Base-by-base conservation (phyloP, 2,329 filamentous ascomycete genomes). In the Aspergillus luchuensis region DNA sequence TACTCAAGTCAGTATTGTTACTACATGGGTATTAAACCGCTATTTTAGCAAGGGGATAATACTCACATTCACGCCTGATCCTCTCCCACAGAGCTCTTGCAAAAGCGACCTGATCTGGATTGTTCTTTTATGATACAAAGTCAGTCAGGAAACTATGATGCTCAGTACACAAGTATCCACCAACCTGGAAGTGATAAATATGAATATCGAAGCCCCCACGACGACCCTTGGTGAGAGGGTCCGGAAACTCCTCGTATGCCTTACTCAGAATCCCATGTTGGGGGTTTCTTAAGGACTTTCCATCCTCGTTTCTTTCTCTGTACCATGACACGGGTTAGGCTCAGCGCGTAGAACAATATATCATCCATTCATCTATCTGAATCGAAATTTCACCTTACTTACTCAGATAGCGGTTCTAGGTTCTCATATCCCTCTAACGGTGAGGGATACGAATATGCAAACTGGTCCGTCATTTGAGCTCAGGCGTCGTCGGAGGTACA, bases 171-270 rank as follows among this genome's bases (percentile, higher is more conserved):
- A 21, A 30, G 8, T 11, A 13, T 36, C 1, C 8, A 36, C 54
- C 13, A 30, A 80, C 78, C 66, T 88, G 85, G 64, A 88, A 85
- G 75, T 92, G 91, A 78, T 97, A 97, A 68, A 97, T 88, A 75
- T 97, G 92, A 15, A 96, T 78, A 72, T 97, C 92, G 66, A 97
- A 97, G 10, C 88, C 92, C 39, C 90, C 91, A 5, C 86, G 82
- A 2, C 71, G 74, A 2, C 84, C 87, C 60, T 89, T 90, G 48
- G 86, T 81, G 33, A 96, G 79, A 0, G 91, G 90, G 2, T 84
- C 81, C 0, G 83, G 76, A 68, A 97, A 97, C 38, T 79, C 76
- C 15, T 86, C 81, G 71, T 96, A 96, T 13, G 90, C 86, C 56
- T 83, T 78, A 72, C 90, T 94, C 53, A 84, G 79, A 4, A 81